These are phyloP conservation scores for Sphagnum tenellum DNA, from an alignment of 225 moss, liverwort and hornwort genomes.

Conservation along the genomic window DNA sequence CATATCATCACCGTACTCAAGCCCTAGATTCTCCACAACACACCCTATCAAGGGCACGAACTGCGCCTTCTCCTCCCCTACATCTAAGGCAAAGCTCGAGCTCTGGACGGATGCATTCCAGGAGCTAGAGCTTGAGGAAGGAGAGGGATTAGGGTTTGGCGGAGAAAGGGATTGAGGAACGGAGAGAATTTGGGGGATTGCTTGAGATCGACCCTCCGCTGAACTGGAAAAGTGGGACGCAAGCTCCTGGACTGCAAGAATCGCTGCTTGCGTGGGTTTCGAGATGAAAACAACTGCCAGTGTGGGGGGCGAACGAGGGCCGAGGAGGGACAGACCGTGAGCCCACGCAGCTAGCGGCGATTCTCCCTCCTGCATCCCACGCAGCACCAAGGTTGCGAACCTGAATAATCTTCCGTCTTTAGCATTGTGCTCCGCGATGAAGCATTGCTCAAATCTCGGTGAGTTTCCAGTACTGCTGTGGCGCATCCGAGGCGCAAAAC, in stretches of 20 bases:
- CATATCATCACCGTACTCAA: constrained; percentile 12
- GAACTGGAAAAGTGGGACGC: constrained; percentile 12
- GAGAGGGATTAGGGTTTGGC: no score
- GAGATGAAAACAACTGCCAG: constrained; percentile 43
- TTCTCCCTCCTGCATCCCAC: constrained; percentile 20
- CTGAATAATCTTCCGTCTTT: constrained; percentile 29
- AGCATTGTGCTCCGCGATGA: constrained; percentile 12
- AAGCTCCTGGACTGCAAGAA: constrained; percentile 21
- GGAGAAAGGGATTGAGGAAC: no score
- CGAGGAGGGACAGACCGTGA: constrained; percentile 22
- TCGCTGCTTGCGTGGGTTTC: constrained; percentile 27
- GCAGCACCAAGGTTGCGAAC: constrained; percentile 33
- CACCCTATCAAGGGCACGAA: constrained; percentile 31
- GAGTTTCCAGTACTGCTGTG: no score
- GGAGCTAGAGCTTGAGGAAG: no score
- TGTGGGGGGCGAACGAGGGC: constrained; percentile 21
- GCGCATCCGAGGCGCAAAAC: no score
- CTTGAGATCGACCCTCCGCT: background rate
- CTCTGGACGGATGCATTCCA: no score
- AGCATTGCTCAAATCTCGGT: constrained; percentile 16
- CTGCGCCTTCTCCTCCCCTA: background rate
- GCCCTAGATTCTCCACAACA: constrained; percentile 21
- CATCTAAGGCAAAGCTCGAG: no score
- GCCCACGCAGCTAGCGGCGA: constrained; percentile 26
- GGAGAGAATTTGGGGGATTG: background rate